phyloP scores from a whole-genome alignment of 2,329 filamentous ascomycete genomes.

The Mariannaea sp. region DNA sequence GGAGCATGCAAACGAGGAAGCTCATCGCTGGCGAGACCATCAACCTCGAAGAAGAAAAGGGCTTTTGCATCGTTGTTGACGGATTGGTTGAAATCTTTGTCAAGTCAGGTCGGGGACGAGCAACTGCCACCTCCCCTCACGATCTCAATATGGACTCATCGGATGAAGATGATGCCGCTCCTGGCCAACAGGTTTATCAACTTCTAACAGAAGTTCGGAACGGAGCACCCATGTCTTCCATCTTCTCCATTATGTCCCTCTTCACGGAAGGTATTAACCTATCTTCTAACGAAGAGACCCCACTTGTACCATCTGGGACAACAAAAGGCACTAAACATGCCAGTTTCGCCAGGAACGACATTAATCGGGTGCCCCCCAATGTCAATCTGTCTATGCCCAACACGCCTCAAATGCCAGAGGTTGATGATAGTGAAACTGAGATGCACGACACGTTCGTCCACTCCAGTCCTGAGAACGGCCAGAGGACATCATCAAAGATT shows the following conservation, averaged over 20 bases:
- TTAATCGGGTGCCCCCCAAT: slow-evolving; percentile 24
- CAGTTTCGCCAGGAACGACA: slow-evolving; percentile 31
- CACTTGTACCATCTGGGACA: slow-evolving; percentile 27
- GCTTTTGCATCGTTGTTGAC: slow-evolving; percentile 96
- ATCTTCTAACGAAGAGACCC: slow-evolving; percentile 68
- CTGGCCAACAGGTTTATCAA: slow-evolving; percentile 84
- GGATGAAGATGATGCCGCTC: slow-evolving; percentile 70
- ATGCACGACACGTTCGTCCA: slow-evolving; percentile 23
- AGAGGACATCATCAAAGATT: slow-evolving; percentile 57
- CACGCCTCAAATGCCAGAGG: slow-evolving; percentile 46
- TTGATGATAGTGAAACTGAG: slow-evolving; percentile 19
- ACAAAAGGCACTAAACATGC: slow-evolving; percentile 41
- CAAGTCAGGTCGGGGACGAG: slow-evolving; percentile 72
- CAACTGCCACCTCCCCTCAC: slow-evolving; percentile 33
- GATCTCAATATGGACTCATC: slow-evolving; percentile 47
- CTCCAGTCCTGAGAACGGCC: slow-evolving; percentile 19
- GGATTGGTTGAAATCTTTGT: slow-evolving; percentile 97
- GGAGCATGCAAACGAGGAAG: slow-evolving; percentile 98
- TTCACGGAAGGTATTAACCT: slow-evolving; percentile 95
- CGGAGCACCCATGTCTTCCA: slow-evolving; percentile 95
- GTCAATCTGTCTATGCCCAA: slow-evolving; percentile 44
- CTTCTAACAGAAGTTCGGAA: slow-evolving; percentile 97
- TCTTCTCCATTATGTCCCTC: slow-evolving; percentile 95
- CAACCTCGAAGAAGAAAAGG: slow-evolving; percentile 94
- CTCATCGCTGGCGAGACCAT: slow-evolving; percentile 95